Evolutionary conservation across 2,329 filamentous ascomycete genomes (phyloP), one percentile per base, ranked within the genome.

Genomic region (Fusarium denticulatum): DNA sequence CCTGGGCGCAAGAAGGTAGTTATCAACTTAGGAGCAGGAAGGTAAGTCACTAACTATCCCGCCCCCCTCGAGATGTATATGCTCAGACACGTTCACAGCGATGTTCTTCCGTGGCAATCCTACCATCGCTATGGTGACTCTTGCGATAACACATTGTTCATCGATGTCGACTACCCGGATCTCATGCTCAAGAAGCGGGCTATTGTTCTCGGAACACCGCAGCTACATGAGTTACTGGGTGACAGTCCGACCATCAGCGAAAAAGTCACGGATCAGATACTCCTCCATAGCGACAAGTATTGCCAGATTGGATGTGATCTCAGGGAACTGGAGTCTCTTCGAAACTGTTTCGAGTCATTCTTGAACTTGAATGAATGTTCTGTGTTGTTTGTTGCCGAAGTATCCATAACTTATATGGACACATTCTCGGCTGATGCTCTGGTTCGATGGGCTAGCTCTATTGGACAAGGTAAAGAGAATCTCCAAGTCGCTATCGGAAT

Each of bases 381-480:
- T 6, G 88, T 97, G 5, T 84, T 98, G 30, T 97, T 96, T 77
- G 88, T 95, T 32, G 95, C 95, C 2, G 96, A 98, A 82, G 95
- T 97, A 20, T 97, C 95, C 7, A 89, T 97, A 45, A 96, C 94
- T 2, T 97, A 97, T 77, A 97, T 97, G 94, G 90, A 94, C 63
- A 89, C 90, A 6, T 81, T 88, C 28, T 90, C 90, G 45, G 91
- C 94, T 11, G 92, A 97, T 83, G 86, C 88, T 22, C 85, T 98
- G 14, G 91, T 98, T 36, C 80, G 86, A 57, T 98, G 94, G 94
- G 92, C 93, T n/a, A 89, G 90, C 61, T 89, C 84, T 16, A 85
- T 97, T 56, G 88, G 90, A 18, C 85, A 92, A 81, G 89, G 93
- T 94, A 70, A n/a, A 37, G 26, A 13, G n/a, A 83, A 78, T 85